Evolutionary conservation across 176 grass and related monocot species (phyloP).

Genomic region (Zea luxurians): DNA sequence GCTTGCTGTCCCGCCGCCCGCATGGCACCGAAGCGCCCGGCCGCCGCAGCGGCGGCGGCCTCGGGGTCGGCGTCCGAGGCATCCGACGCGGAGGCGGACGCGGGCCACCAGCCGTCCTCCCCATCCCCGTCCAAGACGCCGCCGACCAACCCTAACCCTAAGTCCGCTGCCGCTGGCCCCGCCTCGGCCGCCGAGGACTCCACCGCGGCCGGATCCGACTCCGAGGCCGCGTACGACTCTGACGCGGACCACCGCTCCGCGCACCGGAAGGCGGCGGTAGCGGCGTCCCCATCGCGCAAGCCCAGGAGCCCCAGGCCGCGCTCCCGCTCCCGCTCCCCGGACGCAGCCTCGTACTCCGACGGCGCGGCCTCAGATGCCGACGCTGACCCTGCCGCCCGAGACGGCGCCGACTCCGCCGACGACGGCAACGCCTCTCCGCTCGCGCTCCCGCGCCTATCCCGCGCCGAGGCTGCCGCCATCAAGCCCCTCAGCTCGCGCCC

Average conservation of each 20-base stretch:
- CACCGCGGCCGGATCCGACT: slow-evolving; percentile 45
- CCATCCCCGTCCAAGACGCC: slow-evolving; percentile 47
- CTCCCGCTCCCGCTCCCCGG: slow-evolving; percentile 27
- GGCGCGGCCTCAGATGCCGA: slow-evolving; percentile 36
- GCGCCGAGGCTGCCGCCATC: slow-evolving; percentile 50
- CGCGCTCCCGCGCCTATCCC: slow-evolving; percentile 41
- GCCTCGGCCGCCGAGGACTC: slow-evolving; percentile 20
- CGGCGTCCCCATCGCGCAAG: slow-evolving; percentile 19
- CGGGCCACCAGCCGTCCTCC: slow-evolving; percentile 20
- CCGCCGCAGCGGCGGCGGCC: slow-evolving; percentile 16
- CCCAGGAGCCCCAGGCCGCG: slow-evolving; percentile 28
- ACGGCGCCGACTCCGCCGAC: slow-evolving; percentile 33
- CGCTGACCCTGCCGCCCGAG: slow-evolving; percentile 20
- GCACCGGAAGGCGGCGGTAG: neutral
- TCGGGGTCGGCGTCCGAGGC: slow-evolving; percentile 41
- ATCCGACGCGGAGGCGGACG: slow-evolving; percentile 44
- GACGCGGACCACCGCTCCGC: slow-evolving; percentile 35
- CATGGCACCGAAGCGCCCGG: slow-evolving; percentile 65
- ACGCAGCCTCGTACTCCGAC: slow-evolving; percentile 36
- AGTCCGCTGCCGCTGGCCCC: slow-evolving; percentile 16
- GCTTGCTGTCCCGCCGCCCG: neutral
- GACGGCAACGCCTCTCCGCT: slow-evolving; percentile 40
- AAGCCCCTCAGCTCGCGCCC: slow-evolving; percentile 72
- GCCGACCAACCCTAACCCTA: slow-evolving; percentile 45
- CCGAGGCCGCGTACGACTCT: slow-evolving; percentile 41